Base-by-base conservation (phyloP, 148 eudicot species). In the Simmondsia chinensis region DNA sequence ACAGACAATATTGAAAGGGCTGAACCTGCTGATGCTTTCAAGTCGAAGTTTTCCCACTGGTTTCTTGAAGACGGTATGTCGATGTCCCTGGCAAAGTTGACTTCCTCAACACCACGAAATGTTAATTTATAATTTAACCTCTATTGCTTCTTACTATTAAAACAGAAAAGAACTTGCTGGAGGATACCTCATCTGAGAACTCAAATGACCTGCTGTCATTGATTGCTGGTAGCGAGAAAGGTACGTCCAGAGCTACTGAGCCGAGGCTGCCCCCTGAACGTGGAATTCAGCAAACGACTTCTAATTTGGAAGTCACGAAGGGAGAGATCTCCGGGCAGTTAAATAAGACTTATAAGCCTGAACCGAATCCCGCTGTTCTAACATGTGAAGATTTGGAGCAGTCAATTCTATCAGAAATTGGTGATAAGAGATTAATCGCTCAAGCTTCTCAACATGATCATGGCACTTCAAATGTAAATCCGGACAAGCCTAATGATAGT, bases 361-460 rank as follows among this genome's bases (percentile, higher is more conserved):
- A 74, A 51, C 52, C 73, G 5, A 52, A 58, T 43, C 76, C 81
- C 41, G 28, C 79, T 46, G 70, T 86, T 48, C 84, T 93, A 26
- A 93, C 99, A n/a, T 93, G 99, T 56, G 94, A 86, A 71, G 94
- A 86, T 72, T 80, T 93, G 64, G 99, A 93, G 70, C 96, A 86
- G 61, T 68, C 86, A 12, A 77, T 93, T 26, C 74, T 93, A 30
- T 93, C 80, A 2, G 77, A 69, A 45, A 63, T 74, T 46, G 66
- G 82, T 52, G 75, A 54, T 32, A 72, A 45, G 39, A 64, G 53
- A 33, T 30, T 70, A 20, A 35, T 28, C 14, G 18, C 62, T 65
- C 79, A 43, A 46, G 54, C 59, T 57, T 4, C 39, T 51, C 50
- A 40, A 48, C 45, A 57, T 30, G 63, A 54, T 11, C 50, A 28